Base-by-base conservation (phyloP, 768 basidiomycete genomes). In the Russula emetica region DNA sequence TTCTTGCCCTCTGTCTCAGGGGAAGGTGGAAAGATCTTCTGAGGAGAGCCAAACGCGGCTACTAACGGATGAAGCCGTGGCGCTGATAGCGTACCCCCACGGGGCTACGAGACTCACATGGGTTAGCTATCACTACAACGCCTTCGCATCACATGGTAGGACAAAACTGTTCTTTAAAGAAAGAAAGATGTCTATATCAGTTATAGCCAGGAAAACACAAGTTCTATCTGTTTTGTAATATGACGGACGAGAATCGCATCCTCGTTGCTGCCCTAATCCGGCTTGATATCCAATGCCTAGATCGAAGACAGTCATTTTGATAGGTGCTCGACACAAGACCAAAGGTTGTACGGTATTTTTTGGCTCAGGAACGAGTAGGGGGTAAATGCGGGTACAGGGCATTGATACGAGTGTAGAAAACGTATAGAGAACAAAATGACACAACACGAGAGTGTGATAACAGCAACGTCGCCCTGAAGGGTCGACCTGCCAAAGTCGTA, bases 1-100 rank as follows among this genome's bases (percentile, higher is more conserved):
- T 76, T 74, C 58, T 55, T 76, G 8, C 74, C 72, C 11, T 68
- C 75, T 2, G 56, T 76, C 3, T 66, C 74, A 11, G 64, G 66
- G n/a, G 61, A 65, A 3, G 53, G 52, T 5, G 55, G 58, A 16
- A 45, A 61, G 32, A 40, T 66, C 3, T 62, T 64, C 13, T 60
- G 40, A 53, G 20, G 18, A 26, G 18, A 7, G 22, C 14, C 24
- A 28, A 8, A 24, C 10, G 11, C 42, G 28, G 55, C 7, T 2
- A 56, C 40, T 30, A 44, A 28, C 26, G 13, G 10, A 13, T 32
- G 11, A 28, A n/a, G 20, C 55, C 42, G 18, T 42, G 40, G 30
- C 26, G 16, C 38, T 55, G 38, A 26, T 8, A 26, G 38, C 20
- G 18, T 44, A 28, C 5, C 44, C 44, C 28, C 44, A 47, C 28